These are phyloP conservation scores for Ogataea chonburiensis DNA, from an alignment of 805 yeast species.

Conservation along the genomic window DNA sequence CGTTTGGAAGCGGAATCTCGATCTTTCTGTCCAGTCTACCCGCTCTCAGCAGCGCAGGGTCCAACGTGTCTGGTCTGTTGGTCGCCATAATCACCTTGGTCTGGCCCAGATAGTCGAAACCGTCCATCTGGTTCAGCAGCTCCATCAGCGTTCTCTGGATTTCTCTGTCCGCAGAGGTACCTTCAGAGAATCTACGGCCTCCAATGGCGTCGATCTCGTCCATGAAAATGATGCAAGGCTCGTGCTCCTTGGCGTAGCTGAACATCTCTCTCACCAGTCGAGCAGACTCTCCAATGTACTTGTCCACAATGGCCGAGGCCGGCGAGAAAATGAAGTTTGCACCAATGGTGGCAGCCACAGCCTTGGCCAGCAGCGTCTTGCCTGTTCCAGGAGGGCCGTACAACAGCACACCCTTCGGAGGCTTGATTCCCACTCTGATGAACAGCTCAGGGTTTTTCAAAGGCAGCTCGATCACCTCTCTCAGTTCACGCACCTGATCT, in stretches of 20 bases:
- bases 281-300: conserved; percentile 97
- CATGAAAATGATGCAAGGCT: conserved; percentile 97
- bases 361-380: conserved; percentile 92
- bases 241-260: conserved; percentile 96
- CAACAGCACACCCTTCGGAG: conserved; percentile 96
- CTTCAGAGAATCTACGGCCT: conserved; percentile 95
- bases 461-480: conserved; percentile 97
- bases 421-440: conserved; percentile 92
- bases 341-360: conserved; percentile 98
- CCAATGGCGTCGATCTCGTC: conserved; percentile 99
- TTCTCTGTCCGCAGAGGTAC: conserved; percentile 98
- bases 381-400: conserved; percentile 99
- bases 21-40: conserved; percentile 96
- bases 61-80: conserved; percentile 97
- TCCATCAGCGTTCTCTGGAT: conserved; percentile 98
- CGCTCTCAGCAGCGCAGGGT: conserved; percentile 95
- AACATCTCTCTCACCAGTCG: conserved; percentile 97
- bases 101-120: conserved; percentile 93
- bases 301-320: conserved; percentile 96
- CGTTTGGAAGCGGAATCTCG: conserved; percentile 94
- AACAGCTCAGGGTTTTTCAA: conserved; percentile 95
- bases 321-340: conserved; percentile 98
- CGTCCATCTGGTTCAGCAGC: conserved; percentile 96
- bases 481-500: conserved; percentile 92
- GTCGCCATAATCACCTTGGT: conserved; percentile 99